Conservation (phyloP, 768 basidiomycete species). For the Boletus subparvulus region DNA sequence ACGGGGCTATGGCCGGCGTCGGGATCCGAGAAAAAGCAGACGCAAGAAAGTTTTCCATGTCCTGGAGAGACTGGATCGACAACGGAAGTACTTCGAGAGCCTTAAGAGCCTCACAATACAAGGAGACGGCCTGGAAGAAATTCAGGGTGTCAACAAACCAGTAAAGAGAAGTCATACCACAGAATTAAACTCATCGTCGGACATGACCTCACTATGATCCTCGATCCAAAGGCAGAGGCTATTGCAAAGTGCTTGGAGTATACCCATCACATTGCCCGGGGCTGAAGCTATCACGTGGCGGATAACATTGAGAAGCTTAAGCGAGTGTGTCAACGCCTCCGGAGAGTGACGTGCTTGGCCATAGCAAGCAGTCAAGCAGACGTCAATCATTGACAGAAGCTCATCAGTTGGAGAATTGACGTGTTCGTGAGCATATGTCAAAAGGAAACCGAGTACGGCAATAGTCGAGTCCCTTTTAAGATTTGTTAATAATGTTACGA, state of each 20-base stretch:
- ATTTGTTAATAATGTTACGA: slow-evolving; percentile 7
- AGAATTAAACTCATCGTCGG: slow-evolving; percentile 45
- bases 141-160: not conserved
- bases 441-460: slow-evolving; percentile 18
- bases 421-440: slow-evolving; percentile 8
- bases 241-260: slow-evolving; percentile 39
- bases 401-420: slow-evolving; percentile 11
- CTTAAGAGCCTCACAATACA: slow-evolving; percentile 49
- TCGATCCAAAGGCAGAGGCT: slow-evolving; percentile 53
- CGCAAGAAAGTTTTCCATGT: slow-evolving; percentile 45
- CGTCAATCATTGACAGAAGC: slow-evolving; percentile 32
- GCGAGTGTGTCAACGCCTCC: slow-evolving; percentile 27
- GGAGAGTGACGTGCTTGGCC: slow-evolving; percentile 20
- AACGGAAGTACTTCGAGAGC: slow-evolving; percentile 40
- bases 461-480: slow-evolving; percentile 22
- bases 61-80: slow-evolving; percentile 40
- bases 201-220: slow-evolving; percentile 43
- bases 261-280: slow-evolving; percentile 29
- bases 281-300: slow-evolving; percentile 34
- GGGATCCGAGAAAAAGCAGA: slow-evolving; percentile 53
- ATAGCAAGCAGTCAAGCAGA: slow-evolving; percentile 37
- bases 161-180: slow-evolving; percentile 39
- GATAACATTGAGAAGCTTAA: slow-evolving; percentile 39
- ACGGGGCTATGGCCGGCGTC: slow-evolving; percentile 46
- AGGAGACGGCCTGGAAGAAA: slow-evolving; percentile 26